Conservation (phyloP, 441 rosid species). For the Erodium moschatum region DNA sequence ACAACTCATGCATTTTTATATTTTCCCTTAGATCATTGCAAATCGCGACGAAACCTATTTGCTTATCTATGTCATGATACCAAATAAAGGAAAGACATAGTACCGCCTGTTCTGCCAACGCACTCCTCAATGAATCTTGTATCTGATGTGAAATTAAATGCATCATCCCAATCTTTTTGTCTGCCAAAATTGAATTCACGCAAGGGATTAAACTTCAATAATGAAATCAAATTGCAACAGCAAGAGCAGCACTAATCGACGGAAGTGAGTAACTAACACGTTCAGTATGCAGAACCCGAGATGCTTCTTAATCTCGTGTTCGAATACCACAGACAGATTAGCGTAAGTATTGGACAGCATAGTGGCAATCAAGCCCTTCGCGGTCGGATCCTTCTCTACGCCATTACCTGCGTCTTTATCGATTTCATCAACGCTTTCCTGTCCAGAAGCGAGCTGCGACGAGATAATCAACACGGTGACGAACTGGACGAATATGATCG, state of each 20-base stretch:
- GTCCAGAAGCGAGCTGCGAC: conserved; percentile 4
- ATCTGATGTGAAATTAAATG: conserved; percentile 70
- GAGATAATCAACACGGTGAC: conserved; percentile 1
- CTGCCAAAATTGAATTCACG: conserved; percentile 30
- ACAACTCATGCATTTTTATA: background rate
- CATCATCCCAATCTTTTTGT: conserved; percentile 69
- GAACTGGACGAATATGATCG: background rate
- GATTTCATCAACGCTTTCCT: background rate
- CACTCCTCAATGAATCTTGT: conserved; percentile 52
- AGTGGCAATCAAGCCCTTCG: background rate
- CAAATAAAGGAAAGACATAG: background rate
- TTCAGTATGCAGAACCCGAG: conserved; percentile 79
- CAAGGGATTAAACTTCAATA: background rate
- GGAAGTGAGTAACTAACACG: conserved; percentile 41
- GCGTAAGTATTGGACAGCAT: conserved; percentile 38
- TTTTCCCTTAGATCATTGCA: background rate
- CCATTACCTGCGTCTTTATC: background rate
- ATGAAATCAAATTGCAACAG: background rate
- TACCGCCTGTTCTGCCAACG: conserved; percentile 45
- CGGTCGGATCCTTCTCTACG: conserved; percentile 11
- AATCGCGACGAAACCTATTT: background rate
- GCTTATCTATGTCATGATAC: background rate
- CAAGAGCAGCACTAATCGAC: background rate
- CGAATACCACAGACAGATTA: conserved; percentile 48
- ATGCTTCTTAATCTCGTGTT: conserved; percentile 43